A percentile compares a stretch with the other conserved stretches of the same genome.
Conservation (phyloP, 495 filamentous ascomycete species). For the Pseudomonodictys pantanalensis region DNA sequence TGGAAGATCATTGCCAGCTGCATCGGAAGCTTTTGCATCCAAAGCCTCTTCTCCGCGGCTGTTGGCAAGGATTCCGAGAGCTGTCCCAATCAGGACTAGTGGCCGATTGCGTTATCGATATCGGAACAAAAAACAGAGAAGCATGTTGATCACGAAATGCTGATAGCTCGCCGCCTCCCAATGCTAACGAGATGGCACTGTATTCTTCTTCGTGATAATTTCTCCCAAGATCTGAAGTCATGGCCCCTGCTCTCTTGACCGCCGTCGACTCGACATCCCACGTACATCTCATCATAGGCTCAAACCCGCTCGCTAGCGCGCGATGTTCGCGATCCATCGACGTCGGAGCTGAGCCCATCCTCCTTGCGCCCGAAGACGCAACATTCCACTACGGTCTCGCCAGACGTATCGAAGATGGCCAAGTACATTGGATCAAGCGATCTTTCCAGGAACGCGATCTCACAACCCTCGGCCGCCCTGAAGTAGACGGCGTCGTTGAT, state of each 20-base stretch:
- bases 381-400: conserved; percentile 69
- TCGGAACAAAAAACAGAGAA: conserved; percentile 24
- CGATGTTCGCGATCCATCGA: conserved; percentile 76
- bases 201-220: too few species aligned
- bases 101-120: conserved; percentile 24
- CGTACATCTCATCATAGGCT: conserved; percentile 81
- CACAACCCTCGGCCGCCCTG: conserved; percentile 69
- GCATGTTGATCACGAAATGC: too few species aligned
- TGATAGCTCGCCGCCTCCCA: too few species aligned
- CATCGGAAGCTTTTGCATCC: too few species aligned
- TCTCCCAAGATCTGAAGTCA: conserved; percentile 2
- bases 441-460: conserved; percentile 73
- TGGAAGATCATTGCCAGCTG: too few species aligned
- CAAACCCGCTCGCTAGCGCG: conserved; percentile 79
- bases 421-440: conserved; percentile 68
- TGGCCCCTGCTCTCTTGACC: conserved; percentile 64
- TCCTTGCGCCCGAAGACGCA: conserved; percentile 68
- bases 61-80: conserved; percentile 10
- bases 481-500: conserved; percentile 78
- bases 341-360: conserved; percentile 79
- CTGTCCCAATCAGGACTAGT: conserved; percentile 9
- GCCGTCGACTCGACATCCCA: conserved; percentile 72
- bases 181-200: too few species aligned
- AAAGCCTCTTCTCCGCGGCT: conserved; percentile 25
- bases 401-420: conserved; percentile 67